phyloP scores from a whole-genome alignment of 2,329 filamentous ascomycete genomes.

The Gyromitra esculenta region DNA sequence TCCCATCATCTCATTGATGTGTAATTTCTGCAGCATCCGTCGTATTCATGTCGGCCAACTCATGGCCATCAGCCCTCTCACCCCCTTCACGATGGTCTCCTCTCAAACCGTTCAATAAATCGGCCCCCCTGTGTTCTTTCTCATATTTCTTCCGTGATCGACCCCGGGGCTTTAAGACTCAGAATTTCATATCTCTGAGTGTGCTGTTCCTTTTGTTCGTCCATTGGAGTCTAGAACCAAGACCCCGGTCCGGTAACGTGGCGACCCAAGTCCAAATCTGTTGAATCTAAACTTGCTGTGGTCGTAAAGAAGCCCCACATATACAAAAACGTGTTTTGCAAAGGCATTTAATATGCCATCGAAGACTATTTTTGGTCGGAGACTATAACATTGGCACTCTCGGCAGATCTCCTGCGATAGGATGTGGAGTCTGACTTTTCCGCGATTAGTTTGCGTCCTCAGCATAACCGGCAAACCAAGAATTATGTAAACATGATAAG shows the following conservation, averaged over 20 bases:
- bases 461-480: conserved; percentile 29
- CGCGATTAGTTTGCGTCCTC: conserved; percentile 19
- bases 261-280: conserved; percentile 27
- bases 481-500: conserved; percentile 27
- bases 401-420: conserved; percentile 14
- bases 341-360: conserved; percentile 19
- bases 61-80: conserved; percentile 26
- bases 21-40: conserved; percentile 39
- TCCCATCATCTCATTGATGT: conserved; percentile 36
- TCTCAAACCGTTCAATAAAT: conserved; percentile 9
- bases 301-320: conserved; percentile 30
- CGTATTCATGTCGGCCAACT: conserved; percentile 38
- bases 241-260: conserved; percentile 30
- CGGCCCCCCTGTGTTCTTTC: conserved; percentile 21
- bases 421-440: conserved; percentile 24
- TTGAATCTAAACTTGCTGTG: conserved; percentile 5
- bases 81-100: conserved; percentile 6
- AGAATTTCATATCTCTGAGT: conserved; percentile 17
- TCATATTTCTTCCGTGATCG: conserved; percentile 16
- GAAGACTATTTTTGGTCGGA: conserved; percentile 9
- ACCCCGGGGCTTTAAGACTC: not conserved
- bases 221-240: conserved; percentile 29
- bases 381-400: conserved; percentile 33
- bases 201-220: conserved; percentile 35
- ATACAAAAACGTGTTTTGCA: conserved; percentile 10